Base-by-base conservation (phyloP, 805 yeast species). In the Sungouiozyma ichnusensis region DNA sequence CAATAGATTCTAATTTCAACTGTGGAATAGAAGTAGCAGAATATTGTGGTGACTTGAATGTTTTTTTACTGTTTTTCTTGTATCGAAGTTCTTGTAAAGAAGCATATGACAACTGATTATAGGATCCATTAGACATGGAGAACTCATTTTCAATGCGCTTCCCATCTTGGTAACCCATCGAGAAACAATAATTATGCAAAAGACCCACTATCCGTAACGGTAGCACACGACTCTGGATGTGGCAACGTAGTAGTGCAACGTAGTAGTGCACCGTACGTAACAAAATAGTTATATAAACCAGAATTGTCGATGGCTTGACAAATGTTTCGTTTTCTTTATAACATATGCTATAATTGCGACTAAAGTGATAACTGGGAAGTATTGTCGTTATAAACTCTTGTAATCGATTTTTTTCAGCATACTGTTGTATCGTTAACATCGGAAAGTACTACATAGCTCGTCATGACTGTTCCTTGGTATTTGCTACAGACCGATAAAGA, bases 11-110 rank as follows among this genome's bases (percentile, higher is more conserved):
- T 14, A 67, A 46, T 41, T 57, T 50, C 40, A 65, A 32, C 38
- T 64, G 68, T 3, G 71, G 63, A 45, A 64, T 49, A 3, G 68
- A 62, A 0, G 62, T 54, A 32, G 65, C 47, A 2, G 68, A 63
- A 16, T 45, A 41, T 14, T 48, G 51, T 9, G 53, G 45, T 2
- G 45, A 34, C 9, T 31, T 33, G 16, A 4, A 39, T 16, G 13
- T 2, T 3, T n/a, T 24, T 16, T 33, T 32, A n/a, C 8, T 35
- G 6, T 2, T 35, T 5, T 6, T 24, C 4, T 16, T 40, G 8
- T 36, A 29, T 35, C 40, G 43, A 18, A 47, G 19, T n/a, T 48
- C 52, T 24, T 43, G 48, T 20, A 51, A 40, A 18, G 55, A 49
- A 8, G 48, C 37, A 20, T 51, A 55, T 8, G 62, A 55, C 29